Conservation (phyloP, 768 basidiomycete genomes). For the Leccinum fibrillosum region DNA sequence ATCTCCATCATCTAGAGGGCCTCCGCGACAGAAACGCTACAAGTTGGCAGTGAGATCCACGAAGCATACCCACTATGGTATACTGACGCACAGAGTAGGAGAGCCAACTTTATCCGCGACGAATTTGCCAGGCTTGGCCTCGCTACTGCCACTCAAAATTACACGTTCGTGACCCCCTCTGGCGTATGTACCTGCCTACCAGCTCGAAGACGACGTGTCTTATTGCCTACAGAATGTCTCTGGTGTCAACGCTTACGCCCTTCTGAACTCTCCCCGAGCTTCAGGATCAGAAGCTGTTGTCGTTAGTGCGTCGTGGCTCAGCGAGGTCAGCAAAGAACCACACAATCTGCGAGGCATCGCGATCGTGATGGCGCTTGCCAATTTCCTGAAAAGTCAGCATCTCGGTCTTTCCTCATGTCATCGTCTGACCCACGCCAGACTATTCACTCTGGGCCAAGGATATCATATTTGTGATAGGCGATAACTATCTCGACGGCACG, state of each 20-base stretch:
- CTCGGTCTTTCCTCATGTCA: neutral
- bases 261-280: conserved; percentile 80
- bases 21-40: conserved; percentile 62
- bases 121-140: conserved; percentile 80
- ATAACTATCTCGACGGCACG: conserved; percentile 86
- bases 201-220: neutral
- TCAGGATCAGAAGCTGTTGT: conserved; percentile 93
- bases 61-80: neutral
- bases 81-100: conserved; percentile 40
- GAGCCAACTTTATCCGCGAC: conserved; percentile 54
- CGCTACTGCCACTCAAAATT: conserved; percentile 63
- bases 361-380: conserved; percentile 79
- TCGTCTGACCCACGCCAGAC: conserved; percentile 39
- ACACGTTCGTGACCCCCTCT: conserved; percentile 50
- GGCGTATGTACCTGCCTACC: conserved; percentile 37
- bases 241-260: conserved; percentile 81
- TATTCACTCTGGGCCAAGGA: conserved; percentile 96
- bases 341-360: conserved; percentile 86
- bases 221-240: conserved; percentile 40
- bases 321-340: conserved; percentile 51
- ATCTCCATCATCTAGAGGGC: conserved; percentile 65
- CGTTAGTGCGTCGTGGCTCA: conserved; percentile 88
- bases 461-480: conserved; percentile 84
- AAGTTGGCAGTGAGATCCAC: conserved; percentile 62
- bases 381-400: conserved; percentile 70